phyloP scores from a whole-genome alignment of 2,329 filamentous ascomycete genomes.

The Hysterium pulicare region DNA sequence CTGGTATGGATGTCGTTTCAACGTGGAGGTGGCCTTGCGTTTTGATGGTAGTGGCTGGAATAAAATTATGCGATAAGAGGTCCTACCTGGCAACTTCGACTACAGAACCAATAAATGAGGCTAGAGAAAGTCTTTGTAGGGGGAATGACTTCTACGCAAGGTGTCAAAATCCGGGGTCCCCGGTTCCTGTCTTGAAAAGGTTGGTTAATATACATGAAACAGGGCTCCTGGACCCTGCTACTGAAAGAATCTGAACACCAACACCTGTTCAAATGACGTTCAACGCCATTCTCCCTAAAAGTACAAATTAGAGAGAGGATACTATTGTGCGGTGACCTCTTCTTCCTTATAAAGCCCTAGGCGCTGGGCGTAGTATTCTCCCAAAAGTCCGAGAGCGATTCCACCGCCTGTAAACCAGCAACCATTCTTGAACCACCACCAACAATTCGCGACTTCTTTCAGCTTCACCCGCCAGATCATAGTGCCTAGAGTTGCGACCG shows the following conservation, averaged over 20 bases:
- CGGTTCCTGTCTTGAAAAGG: conserved; percentile 6
- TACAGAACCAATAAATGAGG: background rate
- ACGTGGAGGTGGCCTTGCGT: no score
- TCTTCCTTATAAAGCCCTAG: conserved; percentile 3
- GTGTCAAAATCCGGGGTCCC: background rate
- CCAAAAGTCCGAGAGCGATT: conserved; percentile 53
- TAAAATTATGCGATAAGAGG: no score
- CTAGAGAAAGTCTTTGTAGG: background rate
- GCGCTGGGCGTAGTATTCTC: conserved; percentile 48
- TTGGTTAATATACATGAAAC: conserved; percentile 12
- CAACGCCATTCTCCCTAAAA: no score
- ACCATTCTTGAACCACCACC: conserved; percentile 64
- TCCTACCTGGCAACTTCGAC: no score
- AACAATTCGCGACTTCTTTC: conserved; percentile 56
- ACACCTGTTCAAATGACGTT: no score
- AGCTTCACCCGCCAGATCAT: conserved; percentile 60
- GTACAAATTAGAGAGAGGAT: no score
- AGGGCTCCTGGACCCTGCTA: no score
- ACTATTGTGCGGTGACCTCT: no score
- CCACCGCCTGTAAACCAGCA: conserved; percentile 60
- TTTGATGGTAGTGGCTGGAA: no score
- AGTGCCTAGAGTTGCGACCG: conserved; percentile 50
- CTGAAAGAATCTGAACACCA: no score
- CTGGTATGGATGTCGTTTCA: no score
- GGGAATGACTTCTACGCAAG: background rate